A percentile compares a stretch with the other conserved stretches of the same genome.
These are phyloP conservation scores for Mycena galericulata DNA, from an alignment of 768 basidiomycete species.

Conservation along the genomic window DNA sequence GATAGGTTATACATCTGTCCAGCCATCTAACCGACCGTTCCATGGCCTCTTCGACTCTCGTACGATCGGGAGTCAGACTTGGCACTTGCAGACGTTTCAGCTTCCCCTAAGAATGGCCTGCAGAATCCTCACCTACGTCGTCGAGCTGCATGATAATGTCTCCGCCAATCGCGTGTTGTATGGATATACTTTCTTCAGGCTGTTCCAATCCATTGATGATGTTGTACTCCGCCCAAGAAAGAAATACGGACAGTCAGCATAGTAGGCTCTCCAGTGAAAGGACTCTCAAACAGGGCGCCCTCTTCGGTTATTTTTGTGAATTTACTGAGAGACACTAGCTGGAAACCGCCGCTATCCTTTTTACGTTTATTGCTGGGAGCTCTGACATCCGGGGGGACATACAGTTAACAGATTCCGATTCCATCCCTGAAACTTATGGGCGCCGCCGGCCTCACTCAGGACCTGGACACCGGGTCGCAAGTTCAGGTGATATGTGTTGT, in stretches of 20 bases:
- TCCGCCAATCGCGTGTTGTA: constrained; percentile 83
- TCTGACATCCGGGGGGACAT: constrained; percentile 42
- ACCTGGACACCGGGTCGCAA: constrained; percentile 83
- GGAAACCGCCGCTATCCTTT: constrained; percentile 92
- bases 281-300: constrained; percentile 87
- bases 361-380: constrained; percentile 10
- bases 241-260: constrained; percentile 79
- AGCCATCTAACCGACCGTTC: constrained; percentile 90
- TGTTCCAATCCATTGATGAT: constrained; percentile 42
- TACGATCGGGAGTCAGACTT: constrained; percentile 78
- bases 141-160: constrained; percentile 97
- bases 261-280: constrained; percentile 88
- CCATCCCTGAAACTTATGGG: constrained; percentile 95
- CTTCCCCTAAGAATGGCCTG: neutral
- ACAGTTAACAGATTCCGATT: constrained; percentile 86
- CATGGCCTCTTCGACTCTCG: constrained; percentile 90
- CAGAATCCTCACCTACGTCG: constrained; percentile 75
- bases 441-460: constrained; percentile 80
- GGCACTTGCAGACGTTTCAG: constrained; percentile 61
- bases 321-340: constrained; percentile 86
- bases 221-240: constrained; percentile 9
- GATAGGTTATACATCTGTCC: constrained; percentile 85
- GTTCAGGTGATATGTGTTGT: constrained; percentile 76
- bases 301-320: constrained; percentile 91
- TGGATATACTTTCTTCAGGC: constrained; percentile 93